Evolutionary conservation across 345 rosid genomes (phyloP).

Genomic region (Syzygium aqueum): DNA sequence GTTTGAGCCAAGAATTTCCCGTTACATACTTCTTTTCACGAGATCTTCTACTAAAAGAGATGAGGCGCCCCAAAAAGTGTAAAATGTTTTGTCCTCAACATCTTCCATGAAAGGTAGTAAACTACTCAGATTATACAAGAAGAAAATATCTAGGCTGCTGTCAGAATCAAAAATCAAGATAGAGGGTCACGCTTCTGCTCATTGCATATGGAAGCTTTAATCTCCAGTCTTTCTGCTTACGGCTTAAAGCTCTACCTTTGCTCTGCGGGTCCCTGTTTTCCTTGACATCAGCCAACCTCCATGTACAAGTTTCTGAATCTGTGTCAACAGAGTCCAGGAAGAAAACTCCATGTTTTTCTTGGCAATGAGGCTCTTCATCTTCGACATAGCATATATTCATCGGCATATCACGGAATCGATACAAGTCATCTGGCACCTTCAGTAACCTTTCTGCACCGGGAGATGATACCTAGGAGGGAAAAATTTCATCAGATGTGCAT

Average conservation of each 20-base stretch:
- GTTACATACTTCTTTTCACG: background rate
- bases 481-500: background rate
- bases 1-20: background rate
- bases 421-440: conserved; percentile 67
- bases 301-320: conserved; percentile 49
- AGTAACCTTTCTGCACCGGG: conserved; percentile 86
- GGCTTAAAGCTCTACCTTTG: conserved; percentile 75
- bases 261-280: conserved; percentile 71
- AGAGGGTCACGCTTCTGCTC: conserved; percentile 49
- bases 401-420: conserved; percentile 59
- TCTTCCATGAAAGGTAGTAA: background rate
- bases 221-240: conserved; percentile 75
- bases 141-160: background rate
- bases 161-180: conserved; percentile 37
- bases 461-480: conserved; percentile 57
- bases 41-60: background rate
- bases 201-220: conserved; percentile 36
- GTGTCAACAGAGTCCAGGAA: conserved; percentile 48
- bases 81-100: background rate
- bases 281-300: conserved; percentile 81
- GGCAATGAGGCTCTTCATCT: conserved; percentile 22
- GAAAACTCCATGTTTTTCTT: conserved; percentile 49
- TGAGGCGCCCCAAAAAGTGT: background rate
- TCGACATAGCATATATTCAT: conserved; percentile 56
- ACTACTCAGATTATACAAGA: background rate